These are phyloP conservation scores for Sporothrix humicola DNA, from an alignment of 2,329 filamentous ascomycete genomes.

Conservation along the genomic window DNA sequence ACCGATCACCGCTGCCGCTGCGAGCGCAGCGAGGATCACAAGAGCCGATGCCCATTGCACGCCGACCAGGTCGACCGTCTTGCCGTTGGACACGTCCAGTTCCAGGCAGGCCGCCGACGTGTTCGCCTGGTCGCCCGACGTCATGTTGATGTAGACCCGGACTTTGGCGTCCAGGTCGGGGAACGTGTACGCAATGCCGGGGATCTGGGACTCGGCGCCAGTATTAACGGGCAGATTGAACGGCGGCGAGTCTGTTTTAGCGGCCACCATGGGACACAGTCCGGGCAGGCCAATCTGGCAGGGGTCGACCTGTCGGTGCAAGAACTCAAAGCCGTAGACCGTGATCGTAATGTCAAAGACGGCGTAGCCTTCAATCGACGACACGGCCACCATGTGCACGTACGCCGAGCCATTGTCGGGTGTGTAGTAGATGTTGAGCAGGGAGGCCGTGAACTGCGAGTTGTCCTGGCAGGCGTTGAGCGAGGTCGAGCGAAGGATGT, in stretches of 20 bases:
- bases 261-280: conserved; percentile 81
- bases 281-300: conserved; percentile 68
- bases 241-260: conserved; percentile 52
- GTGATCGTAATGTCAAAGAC: conserved; percentile 71
- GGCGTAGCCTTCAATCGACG: conserved; percentile 75
- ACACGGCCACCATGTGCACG: conserved; percentile 74
- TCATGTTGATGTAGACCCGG: conserved; percentile 73
- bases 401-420: conserved; percentile 68
- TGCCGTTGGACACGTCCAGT: conserved; percentile 79
- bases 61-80: conserved; percentile 79
- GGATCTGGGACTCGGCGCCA: conserved; percentile 66
- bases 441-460: conserved; percentile 77
- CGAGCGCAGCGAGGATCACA: conserved; percentile 73
- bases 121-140: conserved; percentile 51
- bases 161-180: conserved; percentile 83
- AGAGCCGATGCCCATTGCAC: conserved; percentile 82
- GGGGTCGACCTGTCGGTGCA: conserved; percentile 69
- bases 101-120: conserved; percentile 76
- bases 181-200: conserved; percentile 78
- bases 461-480: conserved; percentile 77
- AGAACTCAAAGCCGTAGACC: conserved; percentile 74
- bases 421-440: conserved; percentile 77
- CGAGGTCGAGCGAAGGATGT: conserved; percentile 56
- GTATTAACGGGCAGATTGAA: conserved; percentile 66
- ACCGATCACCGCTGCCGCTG: conserved; percentile 81